phyloP scores from a whole-genome alignment of 2,329 filamentous ascomycete species.

The Septoria petroselini region DNA sequence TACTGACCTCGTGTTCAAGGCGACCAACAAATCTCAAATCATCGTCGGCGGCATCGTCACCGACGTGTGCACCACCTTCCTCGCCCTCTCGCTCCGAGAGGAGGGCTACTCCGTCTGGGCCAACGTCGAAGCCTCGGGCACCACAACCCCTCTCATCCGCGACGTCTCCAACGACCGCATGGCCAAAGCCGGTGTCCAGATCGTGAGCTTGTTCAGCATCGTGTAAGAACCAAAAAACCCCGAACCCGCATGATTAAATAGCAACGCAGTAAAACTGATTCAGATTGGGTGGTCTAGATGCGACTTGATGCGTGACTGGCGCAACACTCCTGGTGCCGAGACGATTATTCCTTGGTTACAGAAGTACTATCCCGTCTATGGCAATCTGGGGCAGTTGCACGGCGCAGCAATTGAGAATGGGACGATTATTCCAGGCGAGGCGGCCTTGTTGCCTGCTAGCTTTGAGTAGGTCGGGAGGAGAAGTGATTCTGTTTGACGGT shows the following conservation, averaged over 20 bases:
- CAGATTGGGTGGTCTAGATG: constrained; percentile 34
- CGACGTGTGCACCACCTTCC: constrained; percentile 72
- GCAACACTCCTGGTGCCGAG: constrained; percentile 49
- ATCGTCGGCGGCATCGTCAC: constrained; percentile 71
- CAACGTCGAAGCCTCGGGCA: constrained; percentile 69
- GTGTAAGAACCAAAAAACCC: too few species aligned
- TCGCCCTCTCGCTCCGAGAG: constrained; percentile 66
- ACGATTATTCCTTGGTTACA: constrained; percentile 64
- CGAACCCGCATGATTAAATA: too few species aligned
- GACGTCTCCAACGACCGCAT: constrained; percentile 66
- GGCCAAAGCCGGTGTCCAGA: constrained; percentile 63
- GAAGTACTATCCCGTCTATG: constrained; percentile 63
- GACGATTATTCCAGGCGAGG: constrained; percentile 57
- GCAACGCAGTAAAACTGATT: too few species aligned
- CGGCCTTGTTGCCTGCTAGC: constrained; percentile 26
- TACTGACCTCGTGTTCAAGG: constrained; percentile 33
- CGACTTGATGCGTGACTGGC: constrained; percentile 71
- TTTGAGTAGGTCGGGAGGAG: constrained; percentile 1
- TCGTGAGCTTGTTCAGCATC: constrained; percentile 62
- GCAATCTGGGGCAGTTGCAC: constrained; percentile 60
- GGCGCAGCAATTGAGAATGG: constrained; percentile 60
- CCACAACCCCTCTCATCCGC: constrained; percentile 59
- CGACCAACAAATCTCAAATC: constrained; percentile 65
- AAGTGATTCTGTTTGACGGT: too few species aligned
- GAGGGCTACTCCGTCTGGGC: constrained; percentile 71